Evolutionary conservation across 1,284 basidiomycete species (phyloP), one percentile per base, ranked within the genome.

Genomic region (Mycosarcoma maydis): DNA sequence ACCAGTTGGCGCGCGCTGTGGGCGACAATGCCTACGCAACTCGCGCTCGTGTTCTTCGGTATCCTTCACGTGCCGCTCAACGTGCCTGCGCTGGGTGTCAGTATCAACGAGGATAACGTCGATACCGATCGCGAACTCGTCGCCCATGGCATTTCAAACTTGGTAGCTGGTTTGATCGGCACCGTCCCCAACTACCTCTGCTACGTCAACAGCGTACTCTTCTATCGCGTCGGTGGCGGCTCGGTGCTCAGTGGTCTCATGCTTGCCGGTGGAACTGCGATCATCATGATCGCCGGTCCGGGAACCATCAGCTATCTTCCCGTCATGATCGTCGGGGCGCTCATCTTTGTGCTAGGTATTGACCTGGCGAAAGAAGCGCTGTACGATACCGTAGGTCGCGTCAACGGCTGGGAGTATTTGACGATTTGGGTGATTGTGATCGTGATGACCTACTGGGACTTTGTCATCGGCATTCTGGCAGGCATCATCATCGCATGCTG

Each of bases 301-400:
- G 88, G 87, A 6, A 59, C 66, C 9, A 81, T 81, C 54, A 60
- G 42, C 27, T 56, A 55, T 50, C 56, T 81, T 16, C 80, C 84
- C 2, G 77, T 84, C 30, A 80, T 81, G 72, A 82, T 84, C 17
- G 83, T 84, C 16, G 90, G 90, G 0, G 90, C 94, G 2, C 86
- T 98, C 57, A 98, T 98, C 76, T 95, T 94, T 73, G 92, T 97
- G 10, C 87, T 98, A 22, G 95, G 95, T 0, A 88, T 98, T 60
- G 95, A 98, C 74, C 87, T 98, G 26, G 88, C 92, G 27, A 95
- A 95, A 77, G 95, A 84, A 80, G 94, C 95, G 0, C 83, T 98
- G 4, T 98, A 94, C 93, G 95, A 98, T 83, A 96, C 94, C 4
- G 85, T 92, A 40, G 87, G 92, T 80, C 88, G 94, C 17, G 92